phyloP scores from a whole-genome alignment of 139 green algal genomes.

The Tetradesmus lagerheimii region DNA sequence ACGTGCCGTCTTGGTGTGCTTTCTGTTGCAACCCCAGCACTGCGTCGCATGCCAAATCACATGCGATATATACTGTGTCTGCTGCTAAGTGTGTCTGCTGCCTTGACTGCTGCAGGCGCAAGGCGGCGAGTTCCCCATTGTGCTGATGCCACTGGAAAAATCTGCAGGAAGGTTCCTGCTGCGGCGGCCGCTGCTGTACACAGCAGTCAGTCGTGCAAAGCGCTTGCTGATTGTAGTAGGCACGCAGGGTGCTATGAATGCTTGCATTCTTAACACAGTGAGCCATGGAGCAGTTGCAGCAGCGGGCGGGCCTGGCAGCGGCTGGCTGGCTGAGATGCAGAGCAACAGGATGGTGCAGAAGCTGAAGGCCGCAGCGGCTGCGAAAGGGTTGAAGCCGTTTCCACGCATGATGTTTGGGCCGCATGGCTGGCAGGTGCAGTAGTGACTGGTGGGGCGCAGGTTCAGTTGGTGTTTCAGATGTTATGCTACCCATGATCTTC shows the following conservation, averaged over 20 bases:
- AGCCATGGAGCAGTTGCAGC: background rate
- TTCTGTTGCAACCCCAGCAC: too few relatives aligned
- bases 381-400: background rate
- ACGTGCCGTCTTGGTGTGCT: too few relatives aligned
- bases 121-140: constrained; percentile 82
- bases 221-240: constrained; percentile 68
- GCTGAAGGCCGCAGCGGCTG: constrained; percentile 3
- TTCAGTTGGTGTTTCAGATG: too few relatives aligned
- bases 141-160: constrained; percentile 76
- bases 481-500: too few relatives aligned
- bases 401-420: constrained; percentile 6
- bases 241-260: background rate
- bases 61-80: too few relatives aligned
- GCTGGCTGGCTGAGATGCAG: background rate
- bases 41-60: too few relatives aligned
- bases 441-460: background rate
- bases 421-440: constrained; percentile 28
- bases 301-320: background rate
- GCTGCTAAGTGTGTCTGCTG: background rate
- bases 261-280: background rate
- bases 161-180: constrained; percentile 54
- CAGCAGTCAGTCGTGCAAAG: constrained; percentile 69
- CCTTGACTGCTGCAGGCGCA: constrained; percentile 63
- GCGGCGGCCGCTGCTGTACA: constrained; percentile 86
- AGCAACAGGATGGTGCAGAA: constrained; percentile 15